phyloP scores from a whole-genome alignment of 805 yeast genomes.

The Scheffersomyces coipomensis region DNA sequence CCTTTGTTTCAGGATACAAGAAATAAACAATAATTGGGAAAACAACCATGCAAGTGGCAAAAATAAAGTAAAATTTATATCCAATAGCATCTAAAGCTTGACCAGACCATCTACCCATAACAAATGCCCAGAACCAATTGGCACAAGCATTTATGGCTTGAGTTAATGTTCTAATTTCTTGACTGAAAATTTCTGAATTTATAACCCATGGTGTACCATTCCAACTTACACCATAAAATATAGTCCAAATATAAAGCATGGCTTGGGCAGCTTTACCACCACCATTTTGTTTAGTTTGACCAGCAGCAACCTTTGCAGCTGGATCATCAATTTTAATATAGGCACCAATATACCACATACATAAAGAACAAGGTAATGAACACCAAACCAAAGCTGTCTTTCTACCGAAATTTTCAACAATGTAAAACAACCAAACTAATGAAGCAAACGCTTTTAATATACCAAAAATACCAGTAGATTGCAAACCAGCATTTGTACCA shows the following conservation, averaged over 20 bases:
- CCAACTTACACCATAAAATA: constrained; percentile 44
- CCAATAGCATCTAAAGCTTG: constrained; percentile 43
- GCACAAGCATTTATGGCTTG: constrained; percentile 44
- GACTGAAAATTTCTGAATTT: constrained; percentile 47
- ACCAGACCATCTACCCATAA: constrained; percentile 46
- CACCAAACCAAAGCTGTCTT: constrained; percentile 39
- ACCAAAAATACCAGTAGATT: constrained; percentile 56
- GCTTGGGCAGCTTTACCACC: constrained; percentile 45
- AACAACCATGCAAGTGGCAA: constrained; percentile 28
- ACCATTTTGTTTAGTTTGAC: constrained; percentile 22
- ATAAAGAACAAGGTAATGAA: constrained; percentile 38
- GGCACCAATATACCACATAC: constrained; percentile 50
- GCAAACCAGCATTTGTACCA: constrained; percentile 43
- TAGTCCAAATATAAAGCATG: constrained; percentile 46
- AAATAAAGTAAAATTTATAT: constrained; percentile 46
- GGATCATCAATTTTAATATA: constrained; percentile 42
- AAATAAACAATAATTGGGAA: constrained; percentile 27
- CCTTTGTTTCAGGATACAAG: constrained; percentile 39
- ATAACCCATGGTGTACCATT: constrained; percentile 48
- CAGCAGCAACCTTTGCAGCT: constrained; percentile 16
- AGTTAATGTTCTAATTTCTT: constrained; percentile 40
- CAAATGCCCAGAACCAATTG: constrained; percentile 52
- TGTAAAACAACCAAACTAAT: constrained; percentile 41
- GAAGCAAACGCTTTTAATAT: constrained; percentile 46
- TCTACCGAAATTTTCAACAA: constrained; percentile 49